Base-by-base conservation (phyloP, 148 eudicot genomes). In the Nepenthes mirabilis region DNA sequence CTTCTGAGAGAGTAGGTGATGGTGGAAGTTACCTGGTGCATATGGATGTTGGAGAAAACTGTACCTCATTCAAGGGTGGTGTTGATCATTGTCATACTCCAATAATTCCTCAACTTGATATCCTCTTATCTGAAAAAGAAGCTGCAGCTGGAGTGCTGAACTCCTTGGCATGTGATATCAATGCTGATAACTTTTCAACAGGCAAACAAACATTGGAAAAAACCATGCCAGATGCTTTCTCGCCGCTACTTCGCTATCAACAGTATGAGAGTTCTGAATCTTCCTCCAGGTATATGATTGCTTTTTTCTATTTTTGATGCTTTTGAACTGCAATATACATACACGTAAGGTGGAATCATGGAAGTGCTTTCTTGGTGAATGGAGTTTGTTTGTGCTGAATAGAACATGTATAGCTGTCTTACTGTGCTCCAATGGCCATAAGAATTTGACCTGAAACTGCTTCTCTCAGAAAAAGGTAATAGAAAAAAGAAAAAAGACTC, bases 181-280 rank as follows among this genome's bases (percentile, higher is more conserved):
- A 50, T 43, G 54, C 57, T 57, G 74, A 70, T 58, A 73, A 67
- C 57, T 61, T 64, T 37, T 62, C 36, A 60, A 45, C 52, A 14
- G 77, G 70, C 68, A 78, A 80, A 56, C 81, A 79, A 48, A 62
- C 66, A 36, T 43, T 70, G 43, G 91, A 84, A 57, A 82, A 75
- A 62, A 69, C 73, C 62, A 45, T 79, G 13, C 87, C 88, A 36
- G 76, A 70, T 73, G 78, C 86, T 59, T 76, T 82, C 43, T 61
- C 71, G 63, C 87, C 91, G 43, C 63, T 77, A 33, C 77, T 84
- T 45, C 80, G 81, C 37, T 72, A 68, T 78, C 90, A 83, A 53
- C 95, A 76, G 34, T 72, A 68, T 66, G 96, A 83, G 62, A 84
- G 87, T 70, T 88, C 85, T 66, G 95, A 93, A 58, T 77, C 86